Evolutionary conservation across 2,329 filamentous ascomycete genomes (phyloP).

Genomic region (Epichloe elymi): DNA sequence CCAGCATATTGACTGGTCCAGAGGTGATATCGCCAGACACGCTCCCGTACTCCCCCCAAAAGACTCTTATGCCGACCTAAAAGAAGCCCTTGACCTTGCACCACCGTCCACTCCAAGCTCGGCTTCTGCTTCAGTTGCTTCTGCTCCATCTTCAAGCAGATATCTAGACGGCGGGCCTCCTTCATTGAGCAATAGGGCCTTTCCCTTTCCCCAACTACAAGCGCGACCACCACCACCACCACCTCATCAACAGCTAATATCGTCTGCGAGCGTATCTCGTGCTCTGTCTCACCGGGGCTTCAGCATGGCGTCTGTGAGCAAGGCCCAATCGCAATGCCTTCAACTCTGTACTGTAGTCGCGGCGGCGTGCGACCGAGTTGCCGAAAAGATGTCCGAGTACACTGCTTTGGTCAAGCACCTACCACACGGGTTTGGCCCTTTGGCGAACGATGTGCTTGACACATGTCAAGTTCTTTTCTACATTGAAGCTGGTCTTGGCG

Average conservation of each 20-base stretch:
- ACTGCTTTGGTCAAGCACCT: constrained; percentile 42
- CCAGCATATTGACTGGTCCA: constrained; percentile 1
- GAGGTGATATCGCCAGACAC: not conserved
- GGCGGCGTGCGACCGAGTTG: constrained; percentile 47
- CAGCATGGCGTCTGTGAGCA: constrained; percentile 9
- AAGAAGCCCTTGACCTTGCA: constrained; percentile 6
- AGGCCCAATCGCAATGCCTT: constrained; percentile 20
- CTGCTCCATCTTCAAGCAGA: constrained; percentile 2
- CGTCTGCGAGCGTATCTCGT: not conserved
- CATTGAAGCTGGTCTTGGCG: constrained; percentile 52
- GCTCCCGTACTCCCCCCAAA: not conserved
- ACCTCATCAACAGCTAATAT: not conserved
- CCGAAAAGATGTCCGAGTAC: constrained; percentile 52
- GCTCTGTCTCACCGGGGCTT: constrained; percentile 1
- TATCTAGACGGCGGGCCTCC: constrained; percentile 3
- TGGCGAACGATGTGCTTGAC: constrained; percentile 55
- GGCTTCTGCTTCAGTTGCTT: constrained; percentile 2
- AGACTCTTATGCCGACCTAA: constrained; percentile 4
- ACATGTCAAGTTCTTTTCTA: constrained; percentile 53
- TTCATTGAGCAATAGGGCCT: not conserved
- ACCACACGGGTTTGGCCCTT: constrained; percentile 40
- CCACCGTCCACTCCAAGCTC: constrained; percentile 3
- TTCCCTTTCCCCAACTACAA: not conserved
- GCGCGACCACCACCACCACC: not conserved
- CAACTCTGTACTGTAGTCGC: constrained; percentile 45